Percentiles rank a stretch among this genome's conserved stretches.
Conservation (phyloP, 805 yeast genomes). For the Myxozyma kluyveri region DNA sequence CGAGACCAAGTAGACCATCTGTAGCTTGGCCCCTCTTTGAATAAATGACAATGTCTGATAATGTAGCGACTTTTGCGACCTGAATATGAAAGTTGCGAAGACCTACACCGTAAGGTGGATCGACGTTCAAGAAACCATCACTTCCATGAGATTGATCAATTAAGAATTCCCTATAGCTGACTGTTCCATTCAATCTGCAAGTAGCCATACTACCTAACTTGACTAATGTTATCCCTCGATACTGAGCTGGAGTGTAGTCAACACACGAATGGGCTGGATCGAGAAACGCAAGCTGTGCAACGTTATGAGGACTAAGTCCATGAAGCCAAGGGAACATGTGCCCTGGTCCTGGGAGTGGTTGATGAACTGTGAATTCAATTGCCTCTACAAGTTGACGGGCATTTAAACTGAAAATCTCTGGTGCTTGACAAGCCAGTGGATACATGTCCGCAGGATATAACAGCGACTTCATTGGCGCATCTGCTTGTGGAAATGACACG, state of each 20-base stretch:
- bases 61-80: slow-evolving; percentile 69
- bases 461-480: slow-evolving; percentile 4
- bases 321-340: slow-evolving; percentile 89
- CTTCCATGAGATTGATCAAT: slow-evolving; percentile 8
- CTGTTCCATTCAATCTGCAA: slow-evolving; percentile 28
- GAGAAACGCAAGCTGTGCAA: slow-evolving; percentile 51
- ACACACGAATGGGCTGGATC: slow-evolving; percentile 37
- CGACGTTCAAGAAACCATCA: slow-evolving; percentile 50
- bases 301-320: slow-evolving; percentile 60
- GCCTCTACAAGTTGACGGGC: slow-evolving; percentile 29
- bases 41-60: slow-evolving; percentile 77
- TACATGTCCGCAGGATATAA: slow-evolving; percentile 19
- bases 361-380: slow-evolving; percentile 33
- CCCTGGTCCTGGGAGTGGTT: slow-evolving; percentile 59
- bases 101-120: slow-evolving; percentile 70
- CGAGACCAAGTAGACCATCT: slow-evolving; percentile 24
- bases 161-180: slow-evolving; percentile 27
- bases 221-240: slow-evolving; percentile 23
- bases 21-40: slow-evolving; percentile 38
- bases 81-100: slow-evolving; percentile 85
- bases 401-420: slow-evolving; percentile 1
- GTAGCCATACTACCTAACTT: slow-evolving; percentile 15
- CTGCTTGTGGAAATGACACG: neutral
- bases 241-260: slow-evolving; percentile 28
- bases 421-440: neutral